A percentile compares a stretch with the other conserved stretches of the same genome.
Conservation (phyloP, 805 yeast genomes). For the Ogataea corticis region DNA sequence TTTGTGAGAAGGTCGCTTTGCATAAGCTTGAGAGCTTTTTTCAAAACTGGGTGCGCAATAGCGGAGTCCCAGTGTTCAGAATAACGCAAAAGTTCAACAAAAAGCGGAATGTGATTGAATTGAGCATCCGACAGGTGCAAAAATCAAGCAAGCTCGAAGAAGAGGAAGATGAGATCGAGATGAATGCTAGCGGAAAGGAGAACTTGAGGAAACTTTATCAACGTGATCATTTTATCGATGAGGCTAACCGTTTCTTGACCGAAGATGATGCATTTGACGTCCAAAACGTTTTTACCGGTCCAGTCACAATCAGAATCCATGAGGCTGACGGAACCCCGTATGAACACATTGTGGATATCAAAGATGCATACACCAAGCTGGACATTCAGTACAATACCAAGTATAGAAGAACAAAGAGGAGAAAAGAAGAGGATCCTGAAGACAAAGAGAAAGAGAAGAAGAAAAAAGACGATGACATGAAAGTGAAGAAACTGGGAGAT, state of each 20-base stretch:
- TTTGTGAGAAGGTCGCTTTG: slow-evolving; percentile 94
- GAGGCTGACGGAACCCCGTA: slow-evolving; percentile 99
- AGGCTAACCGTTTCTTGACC: slow-evolving; percentile 40
- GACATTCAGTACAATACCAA: slow-evolving; percentile 96
- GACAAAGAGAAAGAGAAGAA: slow-evolving; percentile 28
- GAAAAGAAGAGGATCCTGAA: slow-evolving; percentile 49
- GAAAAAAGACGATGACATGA: slow-evolving; percentile 30
- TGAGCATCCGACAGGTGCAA: slow-evolving; percentile 92
- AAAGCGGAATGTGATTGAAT: slow-evolving; percentile 89
- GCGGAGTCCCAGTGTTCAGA: slow-evolving; percentile 86
- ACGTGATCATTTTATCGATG: slow-evolving; percentile 44
- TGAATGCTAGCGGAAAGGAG: slow-evolving; percentile 12
- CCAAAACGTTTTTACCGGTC: slow-evolving; percentile 76
- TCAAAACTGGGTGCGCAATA: slow-evolving; percentile 88
- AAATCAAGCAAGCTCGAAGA: slow-evolving; percentile 41
- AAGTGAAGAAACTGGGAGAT: slow-evolving; percentile 66
- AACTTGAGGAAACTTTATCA: slow-evolving; percentile 22
- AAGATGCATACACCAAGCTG: slow-evolving; percentile 79
- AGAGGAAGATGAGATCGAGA: slow-evolving; percentile 21
- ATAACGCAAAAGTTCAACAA: slow-evolving; percentile 92
- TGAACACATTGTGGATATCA: slow-evolving; percentile 92
- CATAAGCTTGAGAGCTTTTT: slow-evolving; percentile 80
- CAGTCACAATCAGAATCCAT: slow-evolving; percentile 94
- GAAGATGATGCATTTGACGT: slow-evolving; percentile 44
- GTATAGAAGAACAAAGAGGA: slow-evolving; percentile 76